Conservation (phyloP, 108 stramenopile species). For the Skeletonema tropicum region DNA sequence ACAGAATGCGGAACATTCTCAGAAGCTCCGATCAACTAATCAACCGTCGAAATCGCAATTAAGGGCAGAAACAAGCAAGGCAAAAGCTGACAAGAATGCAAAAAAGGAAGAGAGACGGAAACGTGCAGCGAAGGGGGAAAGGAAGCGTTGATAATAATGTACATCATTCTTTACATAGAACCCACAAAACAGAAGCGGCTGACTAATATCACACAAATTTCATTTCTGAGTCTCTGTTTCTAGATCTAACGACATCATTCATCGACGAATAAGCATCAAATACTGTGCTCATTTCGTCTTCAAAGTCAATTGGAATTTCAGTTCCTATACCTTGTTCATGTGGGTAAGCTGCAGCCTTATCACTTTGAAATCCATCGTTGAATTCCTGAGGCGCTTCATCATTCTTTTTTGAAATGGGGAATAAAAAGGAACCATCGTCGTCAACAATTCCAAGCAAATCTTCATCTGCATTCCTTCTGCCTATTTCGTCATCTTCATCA, state of each 20-base stretch:
- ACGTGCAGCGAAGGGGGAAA: slow-evolving; percentile 60
- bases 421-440: slow-evolving; percentile 44
- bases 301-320: not conserved
- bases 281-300: not conserved
- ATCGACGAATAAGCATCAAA: slow-evolving; percentile 1
- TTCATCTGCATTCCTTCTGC: slow-evolving; percentile 6
- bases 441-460: slow-evolving; percentile 47
- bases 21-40: slow-evolving; percentile 29
- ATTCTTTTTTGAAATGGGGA: slow-evolving; percentile 7
- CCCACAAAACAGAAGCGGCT: not conserved
- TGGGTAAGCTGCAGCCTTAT: not conserved
- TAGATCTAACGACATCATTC: slow-evolving; percentile 2
- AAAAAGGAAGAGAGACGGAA: slow-evolving; percentile 83
- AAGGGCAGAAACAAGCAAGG: slow-evolving; percentile 41
- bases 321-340: not conserved
- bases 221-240: not conserved
- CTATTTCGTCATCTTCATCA: slow-evolving; percentile 14
- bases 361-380: not conserved
- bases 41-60: slow-evolving; percentile 38
- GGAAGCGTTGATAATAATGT: slow-evolving; percentile 33
- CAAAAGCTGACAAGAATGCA: slow-evolving; percentile 44
- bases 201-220: not conserved
- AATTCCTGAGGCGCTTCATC: not conserved
- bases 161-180: no score
- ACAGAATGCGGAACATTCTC: slow-evolving; percentile 33